These are phyloP conservation scores for Aspergillus caelatus DNA, from an alignment of 2,329 filamentous ascomycete species.

Conservation along the genomic window DNA sequence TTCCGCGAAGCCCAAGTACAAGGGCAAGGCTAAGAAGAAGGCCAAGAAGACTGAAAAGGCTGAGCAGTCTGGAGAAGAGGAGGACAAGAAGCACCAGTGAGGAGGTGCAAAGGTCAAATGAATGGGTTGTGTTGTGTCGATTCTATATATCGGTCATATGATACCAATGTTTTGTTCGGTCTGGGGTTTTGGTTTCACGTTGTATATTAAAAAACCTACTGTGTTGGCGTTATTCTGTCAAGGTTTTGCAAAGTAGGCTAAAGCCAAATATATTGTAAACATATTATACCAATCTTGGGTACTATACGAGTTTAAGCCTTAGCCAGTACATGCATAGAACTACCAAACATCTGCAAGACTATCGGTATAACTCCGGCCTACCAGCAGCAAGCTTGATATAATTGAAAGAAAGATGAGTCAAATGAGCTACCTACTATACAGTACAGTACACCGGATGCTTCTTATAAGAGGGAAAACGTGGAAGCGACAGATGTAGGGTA, in stretches of 20 bases:
- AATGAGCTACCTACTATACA: slow-evolving; percentile 30
- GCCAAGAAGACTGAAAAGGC: slow-evolving; percentile 15
- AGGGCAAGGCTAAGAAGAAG: slow-evolving; percentile 27
- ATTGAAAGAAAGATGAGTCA: slow-evolving; percentile 4
- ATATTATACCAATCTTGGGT: neutral
- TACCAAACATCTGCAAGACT: neutral
- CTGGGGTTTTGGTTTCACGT: slow-evolving; percentile 3
- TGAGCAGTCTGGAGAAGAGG: slow-evolving; percentile 18
- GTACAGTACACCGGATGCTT: slow-evolving; percentile 25
- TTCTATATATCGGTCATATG: slow-evolving; percentile 5
- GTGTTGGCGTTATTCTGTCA: neutral
- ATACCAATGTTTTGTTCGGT: slow-evolving; percentile 6
- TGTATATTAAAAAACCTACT: neutral
- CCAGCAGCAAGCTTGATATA: neutral
- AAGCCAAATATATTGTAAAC: neutral
- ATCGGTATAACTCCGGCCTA: neutral
- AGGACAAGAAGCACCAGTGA: slow-evolving; percentile 26
- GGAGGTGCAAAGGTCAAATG: neutral
- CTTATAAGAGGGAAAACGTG: slow-evolving; percentile 9
- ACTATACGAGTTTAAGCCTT: neutral
- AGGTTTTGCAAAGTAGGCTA: neutral
- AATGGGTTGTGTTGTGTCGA: slow-evolving; percentile 6
- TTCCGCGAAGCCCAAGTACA: slow-evolving; percentile 37
- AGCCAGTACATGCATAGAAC: neutral
- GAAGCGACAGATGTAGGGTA: slow-evolving; percentile 7